These are phyloP conservation scores for Echium plantagineum DNA, from an alignment of 257 asterid species.

Conservation along the genomic window DNA sequence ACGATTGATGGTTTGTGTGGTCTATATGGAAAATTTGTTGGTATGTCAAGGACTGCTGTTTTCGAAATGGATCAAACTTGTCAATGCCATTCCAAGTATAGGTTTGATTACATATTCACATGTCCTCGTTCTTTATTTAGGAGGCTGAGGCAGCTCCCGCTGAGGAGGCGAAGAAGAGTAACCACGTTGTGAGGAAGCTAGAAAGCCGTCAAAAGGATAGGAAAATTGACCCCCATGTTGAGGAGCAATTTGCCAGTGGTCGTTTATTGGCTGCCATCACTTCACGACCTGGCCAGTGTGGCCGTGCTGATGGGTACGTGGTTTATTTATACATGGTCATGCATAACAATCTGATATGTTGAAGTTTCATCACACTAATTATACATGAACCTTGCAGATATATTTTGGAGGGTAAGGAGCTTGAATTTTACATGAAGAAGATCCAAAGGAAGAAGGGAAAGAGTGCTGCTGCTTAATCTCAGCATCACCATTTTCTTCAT, in stretches of 20 bases:
- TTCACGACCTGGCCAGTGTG: conserved; percentile 62
- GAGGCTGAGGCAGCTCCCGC: conserved; percentile 31
- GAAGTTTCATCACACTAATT: background rate
- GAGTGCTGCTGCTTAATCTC: background rate
- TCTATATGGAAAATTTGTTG: no score
- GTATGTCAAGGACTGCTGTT: no score
- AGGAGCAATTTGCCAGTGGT: conserved; percentile 52
- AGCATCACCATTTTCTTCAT: background rate
- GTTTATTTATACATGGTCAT: background rate
- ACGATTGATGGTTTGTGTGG: no score
- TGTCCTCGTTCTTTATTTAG: background rate
- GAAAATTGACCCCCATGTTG: conserved; percentile 47
- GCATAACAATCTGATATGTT: background rate
- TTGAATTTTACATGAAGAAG: background rate
- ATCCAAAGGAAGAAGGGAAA: background rate
- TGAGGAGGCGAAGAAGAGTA: conserved; percentile 53
- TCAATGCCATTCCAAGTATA: background rate
- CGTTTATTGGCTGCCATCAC: conserved; percentile 50
- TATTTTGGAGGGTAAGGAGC: background rate
- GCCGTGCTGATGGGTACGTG: conserved; percentile 52
- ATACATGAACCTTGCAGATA: background rate
- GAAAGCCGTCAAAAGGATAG: conserved; percentile 54
- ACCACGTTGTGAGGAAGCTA: conserved; percentile 44
- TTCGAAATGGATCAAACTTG: background rate
- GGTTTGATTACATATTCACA: background rate